phyloP scores from a whole-genome alignment of 2,329 filamentous ascomycete species.

The Scolecobasidium constrictum region DNA sequence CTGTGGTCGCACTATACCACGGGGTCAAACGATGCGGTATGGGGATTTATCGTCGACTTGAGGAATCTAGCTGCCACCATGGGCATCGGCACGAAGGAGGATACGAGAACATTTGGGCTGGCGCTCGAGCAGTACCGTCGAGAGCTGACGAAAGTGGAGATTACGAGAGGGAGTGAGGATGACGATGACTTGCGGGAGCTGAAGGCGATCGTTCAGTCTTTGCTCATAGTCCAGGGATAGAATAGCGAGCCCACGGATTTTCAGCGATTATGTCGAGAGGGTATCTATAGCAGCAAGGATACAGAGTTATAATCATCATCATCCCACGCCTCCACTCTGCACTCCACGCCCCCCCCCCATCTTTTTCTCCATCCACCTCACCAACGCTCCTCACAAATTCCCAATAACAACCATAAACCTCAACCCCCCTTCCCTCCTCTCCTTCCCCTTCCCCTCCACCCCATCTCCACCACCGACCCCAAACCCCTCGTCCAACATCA shows the following conservation, averaged over 20 bases:
- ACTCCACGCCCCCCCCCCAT: background rate
- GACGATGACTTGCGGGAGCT: too few species aligned
- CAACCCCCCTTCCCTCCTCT: slow-evolving; percentile 38
- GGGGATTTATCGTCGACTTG: too few species aligned
- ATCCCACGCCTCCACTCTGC: background rate
- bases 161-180: too few species aligned
- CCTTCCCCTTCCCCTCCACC: slow-evolving; percentile 17
- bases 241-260: background rate
- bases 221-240: background rate
- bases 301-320: background rate
- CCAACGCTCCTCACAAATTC: slow-evolving; percentile 23
- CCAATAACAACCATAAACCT: slow-evolving; percentile 51
- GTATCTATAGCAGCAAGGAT: background rate
- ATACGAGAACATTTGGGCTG: too few species aligned
- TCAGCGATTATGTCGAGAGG: background rate
- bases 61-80: too few species aligned
- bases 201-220: background rate
- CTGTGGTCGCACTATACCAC: too few species aligned
- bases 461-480: slow-evolving; percentile 14
- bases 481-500: slow-evolving; percentile 42
- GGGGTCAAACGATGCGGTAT: too few species aligned
- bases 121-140: too few species aligned
- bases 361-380: background rate
- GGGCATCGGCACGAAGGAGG: too few species aligned
- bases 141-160: too few species aligned